Evolutionary conservation across 1,284 basidiomycete species (phyloP).

Genomic region (Ganoderma meredithae): DNA sequence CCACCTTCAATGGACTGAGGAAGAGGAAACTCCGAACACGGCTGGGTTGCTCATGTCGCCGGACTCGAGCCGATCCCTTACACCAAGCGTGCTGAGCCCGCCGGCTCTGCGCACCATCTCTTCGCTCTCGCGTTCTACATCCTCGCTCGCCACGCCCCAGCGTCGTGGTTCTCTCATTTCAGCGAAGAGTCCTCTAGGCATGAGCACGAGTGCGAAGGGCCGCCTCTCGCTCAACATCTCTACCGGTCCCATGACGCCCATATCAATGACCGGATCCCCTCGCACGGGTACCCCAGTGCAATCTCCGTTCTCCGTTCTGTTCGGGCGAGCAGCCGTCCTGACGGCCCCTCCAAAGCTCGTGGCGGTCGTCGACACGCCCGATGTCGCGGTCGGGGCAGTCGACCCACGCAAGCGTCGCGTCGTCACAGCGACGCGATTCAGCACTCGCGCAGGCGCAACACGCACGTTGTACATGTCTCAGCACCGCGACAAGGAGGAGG

Average conservation of each 20-base stretch:
- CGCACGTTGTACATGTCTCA: slow-evolving; percentile 82
- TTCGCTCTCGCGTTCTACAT: slow-evolving; percentile 56
- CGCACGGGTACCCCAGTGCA: slow-evolving; percentile 50
- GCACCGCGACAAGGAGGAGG: slow-evolving; percentile 62
- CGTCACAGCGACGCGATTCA: slow-evolving; percentile 86
- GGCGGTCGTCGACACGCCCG: slow-evolving; percentile 83
- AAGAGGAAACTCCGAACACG: slow-evolving; percentile 46
- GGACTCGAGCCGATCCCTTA: slow-evolving; percentile 34
- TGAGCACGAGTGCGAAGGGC: slow-evolving; percentile 30
- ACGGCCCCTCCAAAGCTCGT: slow-evolving; percentile 82
- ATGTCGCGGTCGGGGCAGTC: slow-evolving; percentile 83
- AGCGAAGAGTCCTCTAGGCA: slow-evolving; percentile 32
- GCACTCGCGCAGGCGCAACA: slow-evolving; percentile 80
- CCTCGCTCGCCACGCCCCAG: slow-evolving; percentile 53
- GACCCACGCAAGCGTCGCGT: slow-evolving; percentile 83
- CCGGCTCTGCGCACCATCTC: slow-evolving; percentile 45
- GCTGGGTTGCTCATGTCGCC: slow-evolving; percentile 13
- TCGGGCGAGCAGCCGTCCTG: slow-evolving; percentile 73
- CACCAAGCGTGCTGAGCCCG: slow-evolving; percentile 34
- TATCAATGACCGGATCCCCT: slow-evolving; percentile 53
- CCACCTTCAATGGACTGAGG: slow-evolving; percentile 88
- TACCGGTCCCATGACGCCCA: slow-evolving; percentile 46
- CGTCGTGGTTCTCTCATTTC: slow-evolving; percentile 55
- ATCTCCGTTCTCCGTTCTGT: slow-evolving; percentile 54
- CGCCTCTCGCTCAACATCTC: slow-evolving; percentile 41